Evolutionary conservation across 805 yeast species (phyloP), one percentile per base, ranked within the genome.

Genomic region (Brettanomyces sp.): DNA sequence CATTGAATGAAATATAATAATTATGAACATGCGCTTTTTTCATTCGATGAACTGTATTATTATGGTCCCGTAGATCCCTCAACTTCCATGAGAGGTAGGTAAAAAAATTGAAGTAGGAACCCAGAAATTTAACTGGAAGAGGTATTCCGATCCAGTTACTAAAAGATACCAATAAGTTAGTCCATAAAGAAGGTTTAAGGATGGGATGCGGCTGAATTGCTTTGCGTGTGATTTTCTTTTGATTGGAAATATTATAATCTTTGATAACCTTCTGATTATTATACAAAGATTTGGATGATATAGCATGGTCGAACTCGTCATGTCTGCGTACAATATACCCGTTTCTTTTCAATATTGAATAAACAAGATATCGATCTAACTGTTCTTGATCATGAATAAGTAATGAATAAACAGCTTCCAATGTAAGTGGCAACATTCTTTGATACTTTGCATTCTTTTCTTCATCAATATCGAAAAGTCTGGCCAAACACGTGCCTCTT

Each of bases 261-360:
- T 35, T 7, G n/a, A n/a, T 35, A 35, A n/a, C n/a, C 32, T 28
- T 28, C 11, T 28, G 7, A 9, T 28, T 28, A 9, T 28, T 28
- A 6, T 6, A 28, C 9, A 28, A 9, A 7, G 32, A 28, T 6
- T 9, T 28, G 32, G 32, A 28, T 25, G 34, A 28, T 2, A 44
- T 38, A 24, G 18, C 30, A 25, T 46, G 49, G 14, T 43, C 41
- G 24, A 47, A 52, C 22, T 51, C 49, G 14, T 43, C 39, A 43
- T 53, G 50, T 42, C 70, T 54, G 46, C 67, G 58, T 1, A 86
- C 84, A 21, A 84, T 72, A 57, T 82, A 90, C 0, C 97, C 97
- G 44, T 79, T 72, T 57, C 95, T 74, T 54, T 83, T 85, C 55
- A 90, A 66, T 47, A 84, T 73, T 0, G 90, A 73, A 63, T 81